Percentiles rank a stretch among this genome's conserved stretches.
phyloP scores from a whole-genome alignment of 768 basidiomycete species.

The Suillus discolor region DNA sequence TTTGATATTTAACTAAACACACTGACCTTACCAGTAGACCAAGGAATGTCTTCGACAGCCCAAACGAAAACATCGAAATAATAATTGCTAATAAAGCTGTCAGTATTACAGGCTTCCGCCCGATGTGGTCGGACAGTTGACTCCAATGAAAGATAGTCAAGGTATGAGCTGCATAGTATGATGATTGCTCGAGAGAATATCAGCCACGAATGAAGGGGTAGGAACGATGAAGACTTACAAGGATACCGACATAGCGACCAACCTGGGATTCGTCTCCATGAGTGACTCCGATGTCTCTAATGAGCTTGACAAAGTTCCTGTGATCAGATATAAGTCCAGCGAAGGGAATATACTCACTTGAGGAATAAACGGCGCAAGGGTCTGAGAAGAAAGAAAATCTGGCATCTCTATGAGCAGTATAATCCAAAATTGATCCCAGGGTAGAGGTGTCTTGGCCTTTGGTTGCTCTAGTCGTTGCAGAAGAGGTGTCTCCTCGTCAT shows the following conservation, averaged over 20 bases:
- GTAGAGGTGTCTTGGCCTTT: conserved; percentile 53
- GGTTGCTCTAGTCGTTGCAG: conserved; percentile 30
- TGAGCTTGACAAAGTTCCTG: conserved; percentile 17
- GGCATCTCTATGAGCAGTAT: conserved; percentile 70
- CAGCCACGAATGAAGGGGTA: conserved; percentile 33
- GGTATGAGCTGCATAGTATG: conserved; percentile 51
- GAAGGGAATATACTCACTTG: conserved; percentile 38
- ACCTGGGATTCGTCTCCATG: conserved; percentile 46
- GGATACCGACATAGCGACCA: conserved; percentile 49
- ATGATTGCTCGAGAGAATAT: conserved; percentile 39
- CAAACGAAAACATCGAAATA: conserved; percentile 48
- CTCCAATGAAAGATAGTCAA: conserved; percentile 51
- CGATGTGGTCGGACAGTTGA: conserved; percentile 49
- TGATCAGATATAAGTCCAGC: not conserved
- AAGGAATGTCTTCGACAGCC: conserved; percentile 49
- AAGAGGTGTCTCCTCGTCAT: conserved; percentile 66
- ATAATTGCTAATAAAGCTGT: conserved; percentile 46
- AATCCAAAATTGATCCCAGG: conserved; percentile 68
- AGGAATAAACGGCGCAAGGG: conserved; percentile 75
- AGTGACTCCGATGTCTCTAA: conserved; percentile 37
- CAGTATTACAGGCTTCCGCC: conserved; percentile 50
- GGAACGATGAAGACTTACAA: conserved; percentile 36
- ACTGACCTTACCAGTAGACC: conserved; percentile 41
- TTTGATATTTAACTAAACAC: not conserved
- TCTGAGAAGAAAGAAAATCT: conserved; percentile 72